Percentiles rank a stretch among this genome's conserved stretches.
phyloP scores from a whole-genome alignment of 2,329 filamentous ascomycete species.

The Coniochaeta sp. region DNA sequence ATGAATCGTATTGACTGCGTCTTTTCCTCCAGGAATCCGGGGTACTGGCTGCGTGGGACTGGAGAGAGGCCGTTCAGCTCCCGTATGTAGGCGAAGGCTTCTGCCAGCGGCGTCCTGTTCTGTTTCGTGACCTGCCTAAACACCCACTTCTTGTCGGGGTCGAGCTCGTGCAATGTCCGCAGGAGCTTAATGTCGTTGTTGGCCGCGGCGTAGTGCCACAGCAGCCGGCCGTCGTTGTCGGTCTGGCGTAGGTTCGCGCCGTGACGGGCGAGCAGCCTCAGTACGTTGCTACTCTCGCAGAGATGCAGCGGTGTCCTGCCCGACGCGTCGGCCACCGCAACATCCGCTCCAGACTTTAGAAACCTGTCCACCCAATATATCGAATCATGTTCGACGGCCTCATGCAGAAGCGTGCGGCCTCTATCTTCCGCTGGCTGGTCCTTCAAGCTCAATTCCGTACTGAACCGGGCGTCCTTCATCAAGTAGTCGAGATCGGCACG shows the following conservation, averaged over 20 bases:
- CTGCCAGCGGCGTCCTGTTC: conserved; percentile 1
- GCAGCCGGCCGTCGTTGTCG: background rate
- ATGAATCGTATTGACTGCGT: background rate
- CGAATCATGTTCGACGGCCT: background rate
- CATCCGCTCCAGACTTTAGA: background rate
- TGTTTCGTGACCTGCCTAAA: background rate
- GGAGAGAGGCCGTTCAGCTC: background rate
- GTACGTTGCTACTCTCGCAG: background rate
- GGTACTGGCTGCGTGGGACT: background rate
- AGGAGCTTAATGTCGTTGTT: background rate
- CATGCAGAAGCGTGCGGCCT: background rate
- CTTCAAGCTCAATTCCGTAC: background rate
- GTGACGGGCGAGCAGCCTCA: background rate
- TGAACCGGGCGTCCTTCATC: background rate
- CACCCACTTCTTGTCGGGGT: background rate
- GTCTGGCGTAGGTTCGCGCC: background rate
- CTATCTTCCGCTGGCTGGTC: background rate
- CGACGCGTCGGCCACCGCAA: background rate
- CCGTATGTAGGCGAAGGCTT: background rate
- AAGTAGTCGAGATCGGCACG: too few relatives aligned
- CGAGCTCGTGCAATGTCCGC: background rate
- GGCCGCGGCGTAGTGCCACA: conserved; percentile 5
- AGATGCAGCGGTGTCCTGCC: background rate
- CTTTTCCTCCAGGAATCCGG: background rate
- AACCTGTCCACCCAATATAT: background rate